Evolutionary conservation across 139 green algal genomes (phyloP).

Genomic region (Tetradesmus lagerheimii): DNA sequence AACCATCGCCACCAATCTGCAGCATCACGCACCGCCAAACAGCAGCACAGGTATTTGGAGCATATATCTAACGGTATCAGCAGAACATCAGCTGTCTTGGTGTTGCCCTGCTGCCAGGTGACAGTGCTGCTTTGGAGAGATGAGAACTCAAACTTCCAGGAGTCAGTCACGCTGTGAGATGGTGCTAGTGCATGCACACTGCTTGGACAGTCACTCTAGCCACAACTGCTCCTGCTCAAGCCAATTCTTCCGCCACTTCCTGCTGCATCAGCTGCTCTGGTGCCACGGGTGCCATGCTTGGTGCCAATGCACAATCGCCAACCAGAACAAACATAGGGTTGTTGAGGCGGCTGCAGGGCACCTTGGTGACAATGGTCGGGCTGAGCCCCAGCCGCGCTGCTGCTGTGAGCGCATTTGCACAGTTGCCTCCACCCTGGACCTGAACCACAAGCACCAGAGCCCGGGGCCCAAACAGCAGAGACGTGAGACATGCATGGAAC

Average conservation of each 20-base stretch:
- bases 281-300: background rate
- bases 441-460: slow-evolving; percentile 43
- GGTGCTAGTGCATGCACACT: no score
- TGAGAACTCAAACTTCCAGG: no score
- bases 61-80: no score
- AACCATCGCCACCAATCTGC: slow-evolving; percentile 83
- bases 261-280: no score
- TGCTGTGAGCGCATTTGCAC: slow-evolving; percentile 94
- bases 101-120: background rate
- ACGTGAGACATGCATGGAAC: no score
- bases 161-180: no score
- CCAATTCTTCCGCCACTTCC: no score
- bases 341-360: background rate
- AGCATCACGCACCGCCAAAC: slow-evolving; percentile 10
- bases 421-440: slow-evolving; percentile 94
- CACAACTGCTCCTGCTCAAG: no score
- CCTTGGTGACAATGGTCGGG: slow-evolving; percentile 87
- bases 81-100: background rate
- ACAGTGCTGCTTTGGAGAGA: background rate
- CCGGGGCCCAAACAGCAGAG: no score
- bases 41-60: background rate
- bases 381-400: slow-evolving; percentile 87
- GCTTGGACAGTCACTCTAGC: no score
- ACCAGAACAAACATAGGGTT: background rate
- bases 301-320: background rate